Evolutionary conservation across 306 rosid genomes (phyloP).

Genomic region (Senna siamea): DNA sequence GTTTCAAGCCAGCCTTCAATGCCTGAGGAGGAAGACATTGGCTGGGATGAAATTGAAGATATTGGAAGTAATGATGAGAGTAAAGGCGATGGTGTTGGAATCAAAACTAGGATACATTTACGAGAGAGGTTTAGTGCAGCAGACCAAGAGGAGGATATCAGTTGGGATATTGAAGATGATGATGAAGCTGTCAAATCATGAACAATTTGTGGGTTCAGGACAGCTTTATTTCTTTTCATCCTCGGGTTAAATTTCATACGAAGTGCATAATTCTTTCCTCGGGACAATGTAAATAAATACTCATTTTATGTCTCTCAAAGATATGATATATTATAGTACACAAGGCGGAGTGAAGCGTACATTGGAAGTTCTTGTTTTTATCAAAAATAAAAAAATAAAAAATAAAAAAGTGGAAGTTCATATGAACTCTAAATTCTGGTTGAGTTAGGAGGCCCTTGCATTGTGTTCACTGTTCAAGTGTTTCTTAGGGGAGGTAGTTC

Average conservation of each 20-base stretch:
- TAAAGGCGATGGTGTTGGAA: constrained; percentile 50
- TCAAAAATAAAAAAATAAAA: no score
- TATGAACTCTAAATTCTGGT: constrained; percentile 11
- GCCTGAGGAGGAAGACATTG: constrained; percentile 77
- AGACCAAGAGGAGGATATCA: constrained; percentile 80
- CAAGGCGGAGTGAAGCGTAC: constrained; percentile 22
- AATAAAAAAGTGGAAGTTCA: neutral
- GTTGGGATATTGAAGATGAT: constrained; percentile 83
- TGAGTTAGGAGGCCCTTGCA: constrained; percentile 25
- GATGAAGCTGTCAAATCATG: constrained; percentile 58
- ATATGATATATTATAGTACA: no score
- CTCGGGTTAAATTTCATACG: neutral
- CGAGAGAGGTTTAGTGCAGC: constrained; percentile 52
- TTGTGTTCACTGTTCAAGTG: constrained; percentile 23
- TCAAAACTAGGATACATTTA: constrained; percentile 51
- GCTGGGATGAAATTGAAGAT: constrained; percentile 93
- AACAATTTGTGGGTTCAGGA: constrained; percentile 30
- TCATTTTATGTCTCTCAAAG: constrained; percentile 14
- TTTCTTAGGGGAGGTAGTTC: constrained; percentile 11
- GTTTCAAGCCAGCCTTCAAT: constrained; percentile 74
- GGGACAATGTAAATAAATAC: constrained; percentile 42
- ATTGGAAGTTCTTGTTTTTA: neutral
- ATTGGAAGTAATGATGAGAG: constrained; percentile 62
- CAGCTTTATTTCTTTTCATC: constrained; percentile 26
- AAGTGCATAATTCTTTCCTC: constrained; percentile 45